Conservation (phyloP, 139 green algal species). For the Closterium sp. region DNA sequence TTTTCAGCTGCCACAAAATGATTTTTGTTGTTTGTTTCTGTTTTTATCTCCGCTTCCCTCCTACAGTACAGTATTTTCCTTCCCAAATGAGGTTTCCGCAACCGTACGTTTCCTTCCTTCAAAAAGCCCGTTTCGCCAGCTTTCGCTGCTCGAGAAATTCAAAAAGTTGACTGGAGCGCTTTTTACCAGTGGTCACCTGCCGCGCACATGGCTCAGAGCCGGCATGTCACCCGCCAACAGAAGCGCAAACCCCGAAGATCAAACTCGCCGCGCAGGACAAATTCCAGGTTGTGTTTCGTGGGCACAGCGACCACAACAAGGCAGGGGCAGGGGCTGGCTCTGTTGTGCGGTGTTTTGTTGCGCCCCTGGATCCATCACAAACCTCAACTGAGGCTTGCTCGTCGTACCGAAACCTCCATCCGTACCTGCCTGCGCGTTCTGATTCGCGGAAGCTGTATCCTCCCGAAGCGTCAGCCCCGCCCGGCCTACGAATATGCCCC, state of each 20-base stretch:
- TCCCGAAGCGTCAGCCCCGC: too few relatives aligned
- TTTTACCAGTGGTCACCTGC: background rate
- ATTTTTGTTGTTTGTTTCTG: too few relatives aligned
- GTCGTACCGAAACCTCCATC: background rate
- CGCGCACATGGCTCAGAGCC: background rate
- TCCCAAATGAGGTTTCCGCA: background rate
- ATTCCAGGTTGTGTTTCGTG: background rate
- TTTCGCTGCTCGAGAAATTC: background rate
- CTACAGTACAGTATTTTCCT: too few relatives aligned
- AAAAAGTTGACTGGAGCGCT: background rate
- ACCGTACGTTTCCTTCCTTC: background rate
- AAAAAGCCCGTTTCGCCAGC: background rate
- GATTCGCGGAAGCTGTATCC: too few relatives aligned
- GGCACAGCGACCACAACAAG: background rate
- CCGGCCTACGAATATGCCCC: too few relatives aligned
- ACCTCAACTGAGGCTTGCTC: background rate
- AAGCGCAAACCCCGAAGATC: background rate
- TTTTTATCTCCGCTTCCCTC: too few relatives aligned
- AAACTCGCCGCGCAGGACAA: background rate
- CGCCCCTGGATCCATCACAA: too few relatives aligned
- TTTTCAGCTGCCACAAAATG: background rate
- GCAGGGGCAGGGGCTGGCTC: background rate
- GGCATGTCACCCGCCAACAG: background rate
- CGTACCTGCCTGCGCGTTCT: background rate
- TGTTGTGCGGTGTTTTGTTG: background rate